Conservation (phyloP, 1,284 basidiomycete genomes). For the Ceratobasidium sp. region DNA sequence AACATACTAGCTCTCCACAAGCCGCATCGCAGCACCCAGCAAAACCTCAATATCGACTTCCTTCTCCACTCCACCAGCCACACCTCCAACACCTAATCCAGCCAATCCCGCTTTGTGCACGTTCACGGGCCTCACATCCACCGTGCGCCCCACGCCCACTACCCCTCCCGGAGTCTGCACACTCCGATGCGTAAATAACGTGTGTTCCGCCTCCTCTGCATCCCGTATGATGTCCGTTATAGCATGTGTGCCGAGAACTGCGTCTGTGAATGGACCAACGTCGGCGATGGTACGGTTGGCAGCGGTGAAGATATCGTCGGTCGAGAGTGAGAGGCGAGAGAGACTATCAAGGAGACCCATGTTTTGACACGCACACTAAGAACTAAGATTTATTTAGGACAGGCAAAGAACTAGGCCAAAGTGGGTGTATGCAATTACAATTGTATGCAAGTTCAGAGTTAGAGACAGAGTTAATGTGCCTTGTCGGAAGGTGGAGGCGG, state of each 20-base stretch:
- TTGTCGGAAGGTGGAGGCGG: too few relatives aligned
- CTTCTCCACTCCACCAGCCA: neutral
- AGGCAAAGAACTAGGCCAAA: neutral
- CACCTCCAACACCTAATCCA: neutral
- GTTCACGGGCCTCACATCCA: slow-evolving; percentile 15
- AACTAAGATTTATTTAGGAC: neutral
- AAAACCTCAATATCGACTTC: slow-evolving; percentile 37
- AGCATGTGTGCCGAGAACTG: slow-evolving; percentile 17
- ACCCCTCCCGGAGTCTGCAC: slow-evolving; percentile 18
- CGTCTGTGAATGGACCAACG: slow-evolving; percentile 36
- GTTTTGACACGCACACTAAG: neutral
- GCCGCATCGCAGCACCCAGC: slow-evolving; percentile 15
- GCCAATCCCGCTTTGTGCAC: neutral
- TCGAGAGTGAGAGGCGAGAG: slow-evolving; percentile 34
- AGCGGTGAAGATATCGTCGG: slow-evolving; percentile 32
- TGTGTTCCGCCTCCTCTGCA: slow-evolving; percentile 32
- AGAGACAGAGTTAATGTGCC: too few relatives aligned
- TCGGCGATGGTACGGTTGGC: slow-evolving; percentile 38
- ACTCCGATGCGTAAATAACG: slow-evolving; percentile 40
- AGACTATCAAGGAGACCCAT: slow-evolving; percentile 28
- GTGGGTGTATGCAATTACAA: slow-evolving; percentile 6
- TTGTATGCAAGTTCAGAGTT: too few relatives aligned
- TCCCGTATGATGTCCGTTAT: slow-evolving; percentile 36
- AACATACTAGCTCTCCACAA: slow-evolving; percentile 39
- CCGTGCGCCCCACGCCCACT: slow-evolving; percentile 20